Evolutionary conservation across 2,329 filamentous ascomycete species (phyloP).

Genomic region (Nigrospora osmanthi): DNA sequence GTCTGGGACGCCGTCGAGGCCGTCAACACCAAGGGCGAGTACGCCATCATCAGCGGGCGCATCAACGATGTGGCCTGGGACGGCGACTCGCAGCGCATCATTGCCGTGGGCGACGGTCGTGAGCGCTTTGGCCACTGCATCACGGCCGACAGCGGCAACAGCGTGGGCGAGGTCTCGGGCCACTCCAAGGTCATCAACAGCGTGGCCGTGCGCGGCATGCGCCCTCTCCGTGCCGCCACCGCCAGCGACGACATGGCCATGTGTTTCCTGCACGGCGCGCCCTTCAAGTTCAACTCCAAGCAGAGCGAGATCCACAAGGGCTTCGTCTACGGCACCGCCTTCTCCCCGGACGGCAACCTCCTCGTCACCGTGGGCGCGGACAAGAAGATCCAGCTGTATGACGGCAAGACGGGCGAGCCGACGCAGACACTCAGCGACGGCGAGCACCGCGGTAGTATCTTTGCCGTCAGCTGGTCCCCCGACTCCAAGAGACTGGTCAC

Average conservation of each 20-base stretch:
- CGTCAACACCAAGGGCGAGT: slow-evolving; percentile 82
- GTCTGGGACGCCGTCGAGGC: slow-evolving; percentile 92
- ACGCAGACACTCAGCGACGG: slow-evolving; percentile 70
- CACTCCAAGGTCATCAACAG: slow-evolving; percentile 88
- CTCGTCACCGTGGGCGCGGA: slow-evolving; percentile 92
- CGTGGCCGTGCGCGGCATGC: slow-evolving; percentile 80
- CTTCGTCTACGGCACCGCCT: slow-evolving; percentile 81
- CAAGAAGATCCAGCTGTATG: slow-evolving; percentile 85
- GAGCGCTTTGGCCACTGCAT: slow-evolving; percentile 92
- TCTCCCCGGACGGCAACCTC: slow-evolving; percentile 76
- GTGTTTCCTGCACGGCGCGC: slow-evolving; percentile 88
- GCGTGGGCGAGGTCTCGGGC: slow-evolving; percentile 86
- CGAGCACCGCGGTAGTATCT: slow-evolving; percentile 89
- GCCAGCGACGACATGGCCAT: slow-evolving; percentile 84
- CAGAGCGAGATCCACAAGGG: slow-evolving; percentile 72
- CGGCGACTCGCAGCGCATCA: slow-evolving; percentile 90
- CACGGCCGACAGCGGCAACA: slow-evolving; percentile 92
- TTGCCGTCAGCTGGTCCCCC: slow-evolving; percentile 81
- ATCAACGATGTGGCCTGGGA: slow-evolving; percentile 98
- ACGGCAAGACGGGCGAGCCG: slow-evolving; percentile 88
- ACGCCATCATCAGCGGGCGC: slow-evolving; percentile 85
- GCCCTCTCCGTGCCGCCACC: slow-evolving; percentile 85
- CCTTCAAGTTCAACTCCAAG: slow-evolving; percentile 93
- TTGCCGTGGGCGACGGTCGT: slow-evolving; percentile 91
- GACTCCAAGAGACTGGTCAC: slow-evolving; percentile 85